Conservation (phyloP, 1,284 basidiomycete genomes). For the Agroathelia rolfsii region DNA sequence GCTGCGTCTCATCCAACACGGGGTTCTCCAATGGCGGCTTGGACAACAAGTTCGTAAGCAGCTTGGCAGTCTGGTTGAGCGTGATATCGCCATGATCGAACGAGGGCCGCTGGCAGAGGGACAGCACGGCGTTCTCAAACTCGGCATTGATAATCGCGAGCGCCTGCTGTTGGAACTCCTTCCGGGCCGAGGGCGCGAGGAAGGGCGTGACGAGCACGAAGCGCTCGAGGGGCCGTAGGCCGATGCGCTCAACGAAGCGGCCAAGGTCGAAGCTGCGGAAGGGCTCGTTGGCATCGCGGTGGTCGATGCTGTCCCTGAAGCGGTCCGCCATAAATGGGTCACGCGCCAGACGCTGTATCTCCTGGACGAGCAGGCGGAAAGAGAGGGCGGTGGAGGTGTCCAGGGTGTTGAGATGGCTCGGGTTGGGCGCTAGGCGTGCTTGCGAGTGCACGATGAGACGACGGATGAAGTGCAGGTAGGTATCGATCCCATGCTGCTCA, state of each 20-base stretch:
- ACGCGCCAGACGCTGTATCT: constrained; percentile 75
- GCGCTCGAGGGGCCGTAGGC: constrained; percentile 70
- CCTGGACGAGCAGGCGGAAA: constrained; percentile 77
- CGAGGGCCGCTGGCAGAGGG: constrained; percentile 64
- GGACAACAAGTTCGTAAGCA: constrained; percentile 72
- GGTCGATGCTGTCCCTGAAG: constrained; percentile 78
- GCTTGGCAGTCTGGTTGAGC: constrained; percentile 63
- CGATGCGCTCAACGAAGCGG: constrained; percentile 69
- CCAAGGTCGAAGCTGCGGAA: constrained; percentile 74
- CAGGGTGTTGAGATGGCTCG: constrained; percentile 51
- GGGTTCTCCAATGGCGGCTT: constrained; percentile 56
- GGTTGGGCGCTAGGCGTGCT: constrained; percentile 47
- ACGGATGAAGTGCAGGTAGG: constrained; percentile 91
- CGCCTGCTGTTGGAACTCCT: constrained; percentile 64
- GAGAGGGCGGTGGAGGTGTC: constrained; percentile 66
- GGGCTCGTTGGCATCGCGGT: constrained; percentile 71
- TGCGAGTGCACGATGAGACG: constrained; percentile 85
- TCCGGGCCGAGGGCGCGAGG: constrained; percentile 55
- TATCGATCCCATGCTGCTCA: constrained; percentile 89
- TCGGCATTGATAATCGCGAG: constrained; percentile 56
- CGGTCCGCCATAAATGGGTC: constrained; percentile 81
- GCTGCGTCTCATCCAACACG: constrained; percentile 57
- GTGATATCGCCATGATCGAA: constrained; percentile 75
- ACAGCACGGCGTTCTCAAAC: constrained; percentile 65
- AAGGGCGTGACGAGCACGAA: constrained; percentile 70